Percentiles rank a stretch among this genome's conserved stretches.
Evolutionary conservation across 1,284 basidiomycete genomes (phyloP).

Genomic region (Naganishia sp.): DNA sequence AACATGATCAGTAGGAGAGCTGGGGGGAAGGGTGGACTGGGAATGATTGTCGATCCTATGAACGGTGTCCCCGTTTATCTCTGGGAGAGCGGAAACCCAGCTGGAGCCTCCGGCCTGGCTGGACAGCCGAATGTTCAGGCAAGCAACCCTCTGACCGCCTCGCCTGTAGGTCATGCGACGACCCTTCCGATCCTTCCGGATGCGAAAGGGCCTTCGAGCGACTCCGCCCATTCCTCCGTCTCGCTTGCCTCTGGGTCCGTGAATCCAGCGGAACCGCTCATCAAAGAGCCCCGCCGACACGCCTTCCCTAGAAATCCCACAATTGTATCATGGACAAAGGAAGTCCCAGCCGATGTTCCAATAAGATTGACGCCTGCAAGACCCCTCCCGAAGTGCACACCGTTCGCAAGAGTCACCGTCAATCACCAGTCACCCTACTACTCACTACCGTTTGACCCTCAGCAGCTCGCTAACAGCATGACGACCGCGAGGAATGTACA

Average conservation of each 20-base stretch:
- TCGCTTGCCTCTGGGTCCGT: neutral
- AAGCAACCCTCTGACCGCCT: neutral
- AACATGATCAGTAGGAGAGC: constrained; percentile 3
- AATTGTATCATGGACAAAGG: constrained; percentile 3
- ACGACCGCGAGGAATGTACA: neutral
- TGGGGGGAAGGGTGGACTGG: neutral
- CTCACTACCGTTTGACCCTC: neutral
- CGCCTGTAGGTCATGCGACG: neutral
- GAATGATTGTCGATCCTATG: constrained; percentile 6
- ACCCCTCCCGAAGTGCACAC: neutral
- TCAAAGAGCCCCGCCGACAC: neutral
- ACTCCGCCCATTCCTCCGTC: neutral
- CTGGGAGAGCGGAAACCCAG: neutral
- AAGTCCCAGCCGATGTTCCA: neutral
- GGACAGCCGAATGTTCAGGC: neutral
- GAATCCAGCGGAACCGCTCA: no score
- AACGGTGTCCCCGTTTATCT: constrained; percentile 2
- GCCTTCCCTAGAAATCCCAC: neutral
- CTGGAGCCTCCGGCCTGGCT: neutral
- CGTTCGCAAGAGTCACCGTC: constrained; percentile 13
- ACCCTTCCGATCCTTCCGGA: neutral
- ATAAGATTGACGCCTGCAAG: no score
- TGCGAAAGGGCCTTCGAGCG: neutral
- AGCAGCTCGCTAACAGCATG: neutral
- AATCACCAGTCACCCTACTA: neutral